Percentiles rank a stretch among this genome's conserved stretches.
Conservation (phyloP, 139 green algal species). For the Edaphochlamys debaryana region DNA sequence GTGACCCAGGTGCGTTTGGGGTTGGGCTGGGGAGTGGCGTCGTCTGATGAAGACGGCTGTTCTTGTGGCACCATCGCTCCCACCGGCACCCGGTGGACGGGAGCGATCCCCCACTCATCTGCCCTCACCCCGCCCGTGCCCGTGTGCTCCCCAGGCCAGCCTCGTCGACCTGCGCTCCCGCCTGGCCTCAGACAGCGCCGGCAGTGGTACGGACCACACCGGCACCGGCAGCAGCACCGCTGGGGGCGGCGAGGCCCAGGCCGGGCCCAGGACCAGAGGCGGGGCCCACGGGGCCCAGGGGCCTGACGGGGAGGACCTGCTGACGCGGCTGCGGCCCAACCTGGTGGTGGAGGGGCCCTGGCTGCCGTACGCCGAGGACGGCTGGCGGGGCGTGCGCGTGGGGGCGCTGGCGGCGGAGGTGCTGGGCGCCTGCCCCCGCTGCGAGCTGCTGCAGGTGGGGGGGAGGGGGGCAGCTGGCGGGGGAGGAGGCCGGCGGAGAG, state of each 20-base stretch:
- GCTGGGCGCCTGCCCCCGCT: slow-evolving; percentile 58
- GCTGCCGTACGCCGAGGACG: slow-evolving; percentile 71
- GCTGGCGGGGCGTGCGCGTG: slow-evolving; percentile 55
- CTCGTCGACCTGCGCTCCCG: neutral
- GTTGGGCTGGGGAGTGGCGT: neutral
- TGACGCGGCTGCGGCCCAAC: slow-evolving; percentile 75
- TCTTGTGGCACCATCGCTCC: no score
- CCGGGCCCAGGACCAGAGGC: no score
- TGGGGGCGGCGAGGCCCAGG: neutral
- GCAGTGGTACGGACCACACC: neutral
- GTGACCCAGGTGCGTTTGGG: slow-evolving; percentile 22
- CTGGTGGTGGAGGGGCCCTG: slow-evolving; percentile 65
- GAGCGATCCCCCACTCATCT: no score
- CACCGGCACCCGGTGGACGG: no score
- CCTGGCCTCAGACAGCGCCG: no score
- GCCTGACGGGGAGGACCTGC: slow-evolving; percentile 3
- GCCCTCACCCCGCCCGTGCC: no score
- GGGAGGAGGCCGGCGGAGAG: neutral
- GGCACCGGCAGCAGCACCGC: neutral
- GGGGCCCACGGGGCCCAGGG: no score
- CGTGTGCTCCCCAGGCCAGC: neutral
- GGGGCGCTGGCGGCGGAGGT: slow-evolving; percentile 23
- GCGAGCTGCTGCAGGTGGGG: slow-evolving; percentile 57
- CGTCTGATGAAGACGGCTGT: neutral
- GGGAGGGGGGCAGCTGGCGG: neutral